Evolutionary conservation across 768 basidiomycete species (phyloP).

Genomic region (Termitomyces sp.): DNA sequence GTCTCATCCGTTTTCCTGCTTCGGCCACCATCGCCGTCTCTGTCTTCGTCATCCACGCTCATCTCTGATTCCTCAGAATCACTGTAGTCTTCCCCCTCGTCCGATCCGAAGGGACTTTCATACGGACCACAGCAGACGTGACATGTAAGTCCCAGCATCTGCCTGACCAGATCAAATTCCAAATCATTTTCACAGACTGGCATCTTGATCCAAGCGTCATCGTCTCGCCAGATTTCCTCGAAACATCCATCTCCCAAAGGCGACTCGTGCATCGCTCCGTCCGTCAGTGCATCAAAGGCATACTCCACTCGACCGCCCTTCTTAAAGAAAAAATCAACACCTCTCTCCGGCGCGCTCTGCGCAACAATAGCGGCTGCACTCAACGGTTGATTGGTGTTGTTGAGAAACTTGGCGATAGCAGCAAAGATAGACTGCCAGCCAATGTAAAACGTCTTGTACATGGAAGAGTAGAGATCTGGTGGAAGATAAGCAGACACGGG

Average conservation of each 20-base stretch:
- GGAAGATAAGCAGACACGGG: slow-evolving; percentile 5
- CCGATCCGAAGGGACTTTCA: not conserved
- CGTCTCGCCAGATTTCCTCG: slow-evolving; percentile 15
- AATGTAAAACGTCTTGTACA: slow-evolving; percentile 19
- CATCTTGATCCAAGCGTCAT: slow-evolving; percentile 13
- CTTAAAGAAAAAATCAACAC: slow-evolving; percentile 13
- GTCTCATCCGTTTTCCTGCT: not conserved
- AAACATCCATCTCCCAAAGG: slow-evolving; percentile 18
- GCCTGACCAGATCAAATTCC: slow-evolving; percentile 22
- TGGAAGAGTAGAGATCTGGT: slow-evolving; percentile 1
- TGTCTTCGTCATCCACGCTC: not conserved
- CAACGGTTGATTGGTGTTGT: not conserved
- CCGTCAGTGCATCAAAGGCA: slow-evolving; percentile 23
- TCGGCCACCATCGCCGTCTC: not conserved
- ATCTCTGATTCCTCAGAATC: not conserved
- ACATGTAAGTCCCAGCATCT: slow-evolving; percentile 18
- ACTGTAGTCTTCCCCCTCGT: not conserved
- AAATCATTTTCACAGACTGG: slow-evolving; percentile 20
- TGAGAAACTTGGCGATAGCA: slow-evolving; percentile 14
- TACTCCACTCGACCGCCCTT: slow-evolving; percentile 22
- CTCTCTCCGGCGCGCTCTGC: not conserved
- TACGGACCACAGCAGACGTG: slow-evolving; percentile 13
- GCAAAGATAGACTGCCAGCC: slow-evolving; percentile 21
- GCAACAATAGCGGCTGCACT: not conserved
- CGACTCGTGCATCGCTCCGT: slow-evolving; percentile 20